A percentile compares a stretch with the other conserved stretches of the same genome.
Evolutionary conservation across 441 rosid species (phyloP).

Genomic region (Populus hybrid): DNA sequence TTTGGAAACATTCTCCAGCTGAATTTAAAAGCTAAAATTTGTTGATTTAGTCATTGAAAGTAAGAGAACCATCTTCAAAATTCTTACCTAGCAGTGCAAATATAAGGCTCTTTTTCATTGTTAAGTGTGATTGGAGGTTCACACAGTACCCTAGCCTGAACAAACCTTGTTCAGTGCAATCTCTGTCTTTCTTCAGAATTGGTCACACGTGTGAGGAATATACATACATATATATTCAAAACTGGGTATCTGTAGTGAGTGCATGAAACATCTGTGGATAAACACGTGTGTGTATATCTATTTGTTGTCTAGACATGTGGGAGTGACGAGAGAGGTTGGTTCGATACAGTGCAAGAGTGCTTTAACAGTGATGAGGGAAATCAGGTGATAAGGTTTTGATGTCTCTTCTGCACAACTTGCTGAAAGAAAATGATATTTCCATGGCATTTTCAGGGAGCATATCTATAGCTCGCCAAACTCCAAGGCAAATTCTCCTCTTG

Average conservation of each 20-base stretch:
- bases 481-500: neutral
- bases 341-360: neutral
- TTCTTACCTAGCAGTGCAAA: neutral
- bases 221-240: conserved; percentile 4
- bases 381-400: conserved; percentile 14
- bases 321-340: conserved; percentile 10
- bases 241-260: conserved; percentile 15
- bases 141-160: neutral
- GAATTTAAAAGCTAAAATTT: neutral
- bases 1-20: neutral
- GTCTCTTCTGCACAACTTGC: conserved; percentile 14
- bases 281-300: conserved; percentile 28
- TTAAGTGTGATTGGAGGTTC: conserved; percentile 7
- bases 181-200: conserved; percentile 12
- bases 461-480: neutral
- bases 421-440: conserved; percentile 31
- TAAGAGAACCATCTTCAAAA: neutral
- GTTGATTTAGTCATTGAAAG: neutral
- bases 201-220: conserved; percentile 42
- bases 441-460: conserved; percentile 21
- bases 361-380: conserved; percentile 8
- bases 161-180: conserved; percentile 14
- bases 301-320: conserved; percentile 23
- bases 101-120: neutral
- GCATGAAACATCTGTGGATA: conserved; percentile 25